Base-by-base conservation (phyloP, 139 green algal genomes). In the Chlorella sp. region DNA sequence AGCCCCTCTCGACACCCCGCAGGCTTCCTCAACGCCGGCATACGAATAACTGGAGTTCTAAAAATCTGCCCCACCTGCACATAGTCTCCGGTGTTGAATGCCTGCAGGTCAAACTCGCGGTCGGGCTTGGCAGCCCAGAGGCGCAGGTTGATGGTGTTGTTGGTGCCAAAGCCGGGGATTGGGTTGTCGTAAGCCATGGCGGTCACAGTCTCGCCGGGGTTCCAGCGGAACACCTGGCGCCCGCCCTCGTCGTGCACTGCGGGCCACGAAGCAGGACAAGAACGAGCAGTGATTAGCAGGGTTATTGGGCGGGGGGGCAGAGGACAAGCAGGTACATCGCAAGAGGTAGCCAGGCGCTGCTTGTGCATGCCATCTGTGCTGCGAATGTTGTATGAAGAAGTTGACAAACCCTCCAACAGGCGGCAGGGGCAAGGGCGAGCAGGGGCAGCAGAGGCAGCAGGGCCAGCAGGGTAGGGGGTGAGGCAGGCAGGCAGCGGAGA, bases 141-240 rank as follows among this genome's bases (percentile, higher is more conserved):
- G 30, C 98, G 96, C 93, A 99, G 95, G 96, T 99, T 99, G 95
- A 99, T 99, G 91, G 96, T 98, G 96, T 99, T 99, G 95, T 96
- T 96, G n/a, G 98, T 99, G 86, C 93, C 89, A 84, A 98, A 99
- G 71, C 98, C 98, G 9, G 98, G 98, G 89, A 99, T 99, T 81
- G 98, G 98, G 91, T 97, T 99, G 95, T 99, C 98, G 91, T 99
- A 99, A 2, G 98, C 98, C 66, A 99, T 95, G 1, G 98, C 98
- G 2, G 96, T 96, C 83, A 99, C 96, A 77, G 96, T 94, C 92
- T 99, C 97, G 26, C 97, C 98, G 3, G 98, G 95, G 88, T 98
- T 98, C 98, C 98, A 99, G n/a, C 93, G 92, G 94, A 98, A 99
- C 79, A 96, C 71, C 80, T 98, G 97, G 39, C 91, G 90, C 2